Percentiles rank a stretch among this genome's conserved stretches.
Evolutionary conservation across 768 basidiomycete genomes (phyloP).

Genomic region (Pleurotus cornucopiae): DNA sequence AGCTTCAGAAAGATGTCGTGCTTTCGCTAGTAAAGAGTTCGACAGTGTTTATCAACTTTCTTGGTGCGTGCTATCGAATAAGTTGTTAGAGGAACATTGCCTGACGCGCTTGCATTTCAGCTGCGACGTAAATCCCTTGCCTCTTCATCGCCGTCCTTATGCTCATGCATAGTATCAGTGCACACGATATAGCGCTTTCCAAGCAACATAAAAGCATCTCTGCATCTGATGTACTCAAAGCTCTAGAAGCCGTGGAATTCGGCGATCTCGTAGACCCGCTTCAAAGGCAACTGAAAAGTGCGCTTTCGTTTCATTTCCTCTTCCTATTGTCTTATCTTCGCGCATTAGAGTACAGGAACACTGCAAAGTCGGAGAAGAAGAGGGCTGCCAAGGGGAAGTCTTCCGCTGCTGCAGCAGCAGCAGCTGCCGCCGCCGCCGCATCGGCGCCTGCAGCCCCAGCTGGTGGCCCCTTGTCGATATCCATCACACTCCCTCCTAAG

Average conservation of each 20-base stretch:
- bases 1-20: constrained; percentile 88
- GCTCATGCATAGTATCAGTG: constrained; percentile 38
- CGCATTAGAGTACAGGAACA: too few species aligned
- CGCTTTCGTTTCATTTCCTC: constrained; percentile 13
- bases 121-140: constrained; percentile 40
- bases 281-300: constrained; percentile 62
- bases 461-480: constrained; percentile 7
- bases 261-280: constrained; percentile 63
- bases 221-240: constrained; percentile 86
- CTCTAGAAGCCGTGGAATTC: constrained; percentile 75
- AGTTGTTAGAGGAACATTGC: background rate
- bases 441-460: constrained; percentile 1
- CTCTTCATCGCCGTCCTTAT: constrained; percentile 2
- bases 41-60: constrained; percentile 93
- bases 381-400: constrained; percentile 22
- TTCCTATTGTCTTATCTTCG: background rate
- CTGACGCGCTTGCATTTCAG: constrained; percentile 19
- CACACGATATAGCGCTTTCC: constrained; percentile 82
- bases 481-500: constrained; percentile 17
- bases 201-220: constrained; percentile 87
- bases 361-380: too few species aligned
- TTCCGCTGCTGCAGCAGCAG: constrained; percentile 8
- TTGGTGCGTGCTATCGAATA: constrained; percentile 51
- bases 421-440: constrained; percentile 16
- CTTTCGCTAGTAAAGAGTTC: constrained; percentile 83